A percentile compares a stretch with the other conserved stretches of the same genome.
Conservation (phyloP, 257 asterid genomes). For the Lithospermum erythrorhizon region DNA sequence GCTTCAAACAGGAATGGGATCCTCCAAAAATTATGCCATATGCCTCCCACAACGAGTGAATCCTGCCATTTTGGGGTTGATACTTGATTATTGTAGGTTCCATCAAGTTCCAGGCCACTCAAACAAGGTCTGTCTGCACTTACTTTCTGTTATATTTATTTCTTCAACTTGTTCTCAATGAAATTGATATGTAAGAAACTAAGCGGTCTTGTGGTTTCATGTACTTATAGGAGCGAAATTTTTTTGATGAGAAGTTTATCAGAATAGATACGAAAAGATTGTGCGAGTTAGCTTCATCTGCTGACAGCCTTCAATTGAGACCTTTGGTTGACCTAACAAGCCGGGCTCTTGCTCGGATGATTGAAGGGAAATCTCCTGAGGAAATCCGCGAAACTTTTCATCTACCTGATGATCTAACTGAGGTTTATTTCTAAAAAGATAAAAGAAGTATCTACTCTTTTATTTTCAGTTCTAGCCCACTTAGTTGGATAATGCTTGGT, state of each 20-base stretch:
- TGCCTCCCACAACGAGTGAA: constrained; percentile 34
- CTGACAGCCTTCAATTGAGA: constrained; percentile 38
- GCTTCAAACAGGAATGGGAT: constrained; percentile 31
- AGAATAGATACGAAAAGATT: constrained; percentile 27
- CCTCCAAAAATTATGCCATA: constrained; percentile 34
- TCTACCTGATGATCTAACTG: constrained; percentile 42
- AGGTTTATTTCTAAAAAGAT: constrained; percentile 17
- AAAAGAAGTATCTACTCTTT: neutral
- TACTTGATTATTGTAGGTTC: constrained; percentile 36
- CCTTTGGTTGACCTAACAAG: constrained; percentile 40
- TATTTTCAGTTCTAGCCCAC: too few relatives aligned
- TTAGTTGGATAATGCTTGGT: too few relatives aligned
- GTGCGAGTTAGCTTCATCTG: constrained; percentile 43
- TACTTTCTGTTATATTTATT: neutral
- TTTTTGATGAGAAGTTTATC: constrained; percentile 35
- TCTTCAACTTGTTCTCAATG: constrained; percentile 1
- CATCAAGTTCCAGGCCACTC: constrained; percentile 45
- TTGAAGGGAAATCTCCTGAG: constrained; percentile 42
- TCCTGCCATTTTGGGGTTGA: constrained; percentile 29
- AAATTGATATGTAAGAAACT: too few relatives aligned
- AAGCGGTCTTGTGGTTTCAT: neutral
- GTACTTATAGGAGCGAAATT: constrained; percentile 29
- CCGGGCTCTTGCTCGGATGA: constrained; percentile 41
- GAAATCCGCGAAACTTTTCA: constrained; percentile 40
- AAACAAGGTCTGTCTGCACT: constrained; percentile 22